A percentile compares a stretch with the other conserved stretches of the same genome.
These are phyloP conservation scores for Cardamine resedifolia DNA, from an alignment of 345 rosid species.

Conservation along the genomic window DNA sequence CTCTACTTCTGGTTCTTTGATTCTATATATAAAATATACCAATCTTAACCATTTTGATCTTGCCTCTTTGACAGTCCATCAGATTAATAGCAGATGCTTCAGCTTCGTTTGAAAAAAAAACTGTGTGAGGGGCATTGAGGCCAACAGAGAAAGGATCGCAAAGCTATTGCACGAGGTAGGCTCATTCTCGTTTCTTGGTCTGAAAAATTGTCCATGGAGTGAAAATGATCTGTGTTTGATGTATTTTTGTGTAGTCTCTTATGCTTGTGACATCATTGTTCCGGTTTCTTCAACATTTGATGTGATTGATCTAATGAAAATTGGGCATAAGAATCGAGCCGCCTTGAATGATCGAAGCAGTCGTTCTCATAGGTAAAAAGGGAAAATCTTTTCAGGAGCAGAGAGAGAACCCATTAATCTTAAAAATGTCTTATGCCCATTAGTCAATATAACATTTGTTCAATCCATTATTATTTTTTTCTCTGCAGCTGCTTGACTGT, in stretches of 20 bases:
- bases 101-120: slow-evolving; percentile 92
- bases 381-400: slow-evolving; percentile 13
- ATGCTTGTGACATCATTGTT: slow-evolving; percentile 94
- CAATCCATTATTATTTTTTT: slow-evolving; percentile 5
- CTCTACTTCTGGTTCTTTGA: neutral
- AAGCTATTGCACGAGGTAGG: slow-evolving; percentile 88
- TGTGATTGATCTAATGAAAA: slow-evolving; percentile 88
- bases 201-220: slow-evolving; percentile 17
- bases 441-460: slow-evolving; percentile 25
- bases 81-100: slow-evolving; percentile 95
- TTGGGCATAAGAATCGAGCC: slow-evolving; percentile 87
- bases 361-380: slow-evolving; percentile 87
- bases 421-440: neutral
- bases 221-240: neutral
- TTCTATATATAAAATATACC: neutral
- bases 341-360: slow-evolving; percentile 97
- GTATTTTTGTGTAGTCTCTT: slow-evolving; percentile 56
- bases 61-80: slow-evolving; percentile 53
- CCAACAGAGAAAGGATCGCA: slow-evolving; percentile 82
- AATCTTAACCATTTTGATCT: slow-evolving; percentile 5
- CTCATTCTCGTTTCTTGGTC: slow-evolving; percentile 34
- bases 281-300: slow-evolving; percentile 81
- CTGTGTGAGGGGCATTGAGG: slow-evolving; percentile 86
- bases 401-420: slow-evolving; percentile 1
- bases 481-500: slow-evolving; percentile 89